Base-by-base conservation (phyloP, 352 stramenopile genomes). In the Phytophthora tubulina region DNA sequence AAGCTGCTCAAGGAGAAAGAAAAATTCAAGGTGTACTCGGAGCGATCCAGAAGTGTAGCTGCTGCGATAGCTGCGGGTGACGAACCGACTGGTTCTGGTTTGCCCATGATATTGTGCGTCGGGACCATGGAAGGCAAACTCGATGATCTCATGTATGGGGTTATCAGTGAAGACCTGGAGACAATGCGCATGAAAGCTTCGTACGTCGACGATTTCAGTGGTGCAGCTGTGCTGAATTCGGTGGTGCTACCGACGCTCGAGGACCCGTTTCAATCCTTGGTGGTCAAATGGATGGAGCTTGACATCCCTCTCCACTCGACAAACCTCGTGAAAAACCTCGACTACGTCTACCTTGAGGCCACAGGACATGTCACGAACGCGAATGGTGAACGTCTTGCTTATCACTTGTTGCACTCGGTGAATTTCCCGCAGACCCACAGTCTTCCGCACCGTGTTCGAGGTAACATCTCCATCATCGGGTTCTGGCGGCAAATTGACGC, bases 401-500 rank as follows among this genome's bases (percentile, higher is more conserved):
- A 74, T 44, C 48, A 72, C 33, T 42, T 72, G 30, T 46, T 72
- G 13, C 64, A 72, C 64, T 72, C 55, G 14, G 64, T 72, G 2
- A 67, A 67, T 21, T 72, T 72, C 46, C 55, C 64, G 5, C 56
- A 72, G 21, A 72, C 64, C 17, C 72, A 73, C 46, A 39, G 51
- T 2, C 54, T 78, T 1, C 75, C 70, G 33, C 74, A 73, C 54
- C 80, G 78, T 1, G 49, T 86, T 6, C 81, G 81, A 45, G 70
- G 76, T 3, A 62, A 79, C 54, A 51, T 87, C 32, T 89, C 82
- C 13, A 73, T 72, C 32, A 70, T 68, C 14, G 67, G 39, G 52
- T 78, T 87, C 52, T 90, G 75, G 63, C 78, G 80, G 2, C 82
- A 90, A 58, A 50, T 67, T 30, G 55, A n/a, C 9, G 17, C 75